Evolutionary conservation across 176 grass and related monocot genomes (phyloP).

Genomic region (Carex scoparia): DNA sequence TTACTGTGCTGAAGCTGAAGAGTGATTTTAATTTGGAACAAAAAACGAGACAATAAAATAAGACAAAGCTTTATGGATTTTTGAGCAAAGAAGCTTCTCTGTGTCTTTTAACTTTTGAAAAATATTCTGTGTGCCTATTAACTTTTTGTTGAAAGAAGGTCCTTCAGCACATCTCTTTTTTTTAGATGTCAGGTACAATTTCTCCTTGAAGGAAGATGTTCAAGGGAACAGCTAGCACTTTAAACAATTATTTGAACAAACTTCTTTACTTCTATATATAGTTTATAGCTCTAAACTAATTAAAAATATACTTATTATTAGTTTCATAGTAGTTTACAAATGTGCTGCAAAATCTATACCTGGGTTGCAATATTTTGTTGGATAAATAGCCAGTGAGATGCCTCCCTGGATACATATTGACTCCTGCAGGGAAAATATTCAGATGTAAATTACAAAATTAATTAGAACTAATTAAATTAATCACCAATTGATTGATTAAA

Average conservation of each 20-base stretch:
- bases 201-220: background rate
- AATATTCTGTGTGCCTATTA: background rate
- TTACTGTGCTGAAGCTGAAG: background rate
- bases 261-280: background rate
- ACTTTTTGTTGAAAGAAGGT: background rate
- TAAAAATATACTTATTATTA: background rate
- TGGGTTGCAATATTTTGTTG: background rate
- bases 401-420: slow-evolving; percentile 15
- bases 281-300: background rate
- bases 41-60: slow-evolving; percentile 23
- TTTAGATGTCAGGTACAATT: slow-evolving; percentile 2
- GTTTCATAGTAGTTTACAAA: background rate
- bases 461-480: background rate
- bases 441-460: background rate
- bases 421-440: slow-evolving; percentile 11
- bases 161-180: background rate
- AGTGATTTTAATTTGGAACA: background rate
- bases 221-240: background rate
- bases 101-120: slow-evolving; percentile 20
- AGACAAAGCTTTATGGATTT: slow-evolving; percentile 15
- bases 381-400: background rate
- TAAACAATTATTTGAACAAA: background rate
- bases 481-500: background rate
- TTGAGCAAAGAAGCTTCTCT: background rate
- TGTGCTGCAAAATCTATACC: background rate